Conservation (phyloP, 2,329 filamentous ascomycete species). For the Gnomoniopsis smithogilvyi region DNA sequence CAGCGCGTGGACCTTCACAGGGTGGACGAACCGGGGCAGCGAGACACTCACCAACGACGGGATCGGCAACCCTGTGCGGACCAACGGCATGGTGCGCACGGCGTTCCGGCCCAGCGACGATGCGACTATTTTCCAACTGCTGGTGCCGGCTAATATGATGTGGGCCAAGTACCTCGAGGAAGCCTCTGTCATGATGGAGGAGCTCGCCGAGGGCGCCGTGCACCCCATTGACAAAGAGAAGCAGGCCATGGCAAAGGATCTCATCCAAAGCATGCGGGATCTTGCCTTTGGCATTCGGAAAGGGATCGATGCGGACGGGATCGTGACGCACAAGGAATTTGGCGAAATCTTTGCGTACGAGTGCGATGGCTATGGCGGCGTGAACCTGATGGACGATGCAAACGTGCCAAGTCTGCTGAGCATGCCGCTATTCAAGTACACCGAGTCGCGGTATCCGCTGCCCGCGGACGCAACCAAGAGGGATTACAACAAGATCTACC, state of each 20-base stretch:
- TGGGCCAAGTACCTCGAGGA: constrained; percentile 56
- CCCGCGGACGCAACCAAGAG: constrained; percentile 22
- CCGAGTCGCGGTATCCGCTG: constrained; percentile 11
- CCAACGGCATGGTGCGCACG: constrained; percentile 73
- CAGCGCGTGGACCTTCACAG: constrained; percentile 67
- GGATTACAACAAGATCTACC: constrained; percentile 62
- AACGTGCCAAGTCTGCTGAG: constrained; percentile 67
- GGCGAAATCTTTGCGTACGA: constrained; percentile 74
- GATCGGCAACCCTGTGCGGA: constrained; percentile 72
- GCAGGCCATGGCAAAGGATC: constrained; percentile 33
- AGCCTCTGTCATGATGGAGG: constrained; percentile 48
- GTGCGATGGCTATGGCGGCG: constrained; percentile 69
- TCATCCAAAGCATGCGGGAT: constrained; percentile 51
- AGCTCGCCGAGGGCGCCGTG: constrained; percentile 36
- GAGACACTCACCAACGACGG: constrained; percentile 74
- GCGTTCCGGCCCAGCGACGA: constrained; percentile 85
- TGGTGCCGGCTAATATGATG: constrained; percentile 79
- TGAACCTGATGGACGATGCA: constrained; percentile 68
- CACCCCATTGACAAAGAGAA: constrained; percentile 24
- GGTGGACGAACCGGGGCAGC: constrained; percentile 66
- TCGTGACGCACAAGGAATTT: constrained; percentile 58
- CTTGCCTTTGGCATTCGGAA: constrained; percentile 61
- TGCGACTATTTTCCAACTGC: constrained; percentile 73
- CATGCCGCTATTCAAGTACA: constrained; percentile 61
- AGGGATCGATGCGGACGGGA: constrained; percentile 68